phyloP scores from a whole-genome alignment of 495 filamentous ascomycete species.

The Aspergillus homomorphus region DNA sequence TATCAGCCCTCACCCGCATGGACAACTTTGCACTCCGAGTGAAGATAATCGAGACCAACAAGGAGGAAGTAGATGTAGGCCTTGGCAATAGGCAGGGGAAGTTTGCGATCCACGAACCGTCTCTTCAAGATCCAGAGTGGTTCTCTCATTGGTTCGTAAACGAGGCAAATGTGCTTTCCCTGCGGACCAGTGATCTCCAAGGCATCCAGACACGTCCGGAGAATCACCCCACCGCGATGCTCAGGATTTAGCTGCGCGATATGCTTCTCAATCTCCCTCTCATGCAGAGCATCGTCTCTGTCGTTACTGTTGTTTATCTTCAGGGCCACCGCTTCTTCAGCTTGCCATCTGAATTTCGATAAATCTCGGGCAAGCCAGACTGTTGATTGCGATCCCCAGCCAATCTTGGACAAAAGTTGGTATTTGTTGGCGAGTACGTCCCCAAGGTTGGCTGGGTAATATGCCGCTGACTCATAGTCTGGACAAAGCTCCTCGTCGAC shows the following conservation, averaged over 20 bases:
- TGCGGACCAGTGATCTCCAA: slow-evolving; percentile 26
- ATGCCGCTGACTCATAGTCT: slow-evolving; percentile 26
- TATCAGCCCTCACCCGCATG: slow-evolving; percentile 19
- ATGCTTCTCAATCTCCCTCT: slow-evolving; percentile 25
- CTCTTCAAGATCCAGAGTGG: slow-evolving; percentile 27
- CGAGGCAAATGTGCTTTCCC: slow-evolving; percentile 34
- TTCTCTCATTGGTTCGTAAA: slow-evolving; percentile 34
- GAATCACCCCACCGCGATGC: slow-evolving; percentile 22
- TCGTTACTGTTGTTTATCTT: slow-evolving; percentile 28
- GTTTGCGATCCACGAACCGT: slow-evolving; percentile 18
- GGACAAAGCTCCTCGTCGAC: slow-evolving; percentile 25
- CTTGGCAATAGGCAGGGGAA: slow-evolving; percentile 27
- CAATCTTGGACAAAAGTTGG: slow-evolving; percentile 35
- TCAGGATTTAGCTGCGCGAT: slow-evolving; percentile 20
- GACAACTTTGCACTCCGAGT: slow-evolving; percentile 34
- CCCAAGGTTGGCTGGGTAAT: slow-evolving; percentile 36
- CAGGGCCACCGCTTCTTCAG: slow-evolving; percentile 23
- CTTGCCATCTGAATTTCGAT: slow-evolving; percentile 18
- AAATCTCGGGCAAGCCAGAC: slow-evolving; percentile 34
- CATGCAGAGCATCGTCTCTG: slow-evolving; percentile 21
- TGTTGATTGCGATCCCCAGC: slow-evolving; percentile 33
- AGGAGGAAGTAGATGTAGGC: slow-evolving; percentile 31
- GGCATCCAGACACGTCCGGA: slow-evolving; percentile 14
- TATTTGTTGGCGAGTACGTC: slow-evolving; percentile 30
- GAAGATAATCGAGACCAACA: slow-evolving; percentile 37